phyloP scores from a whole-genome alignment of 768 basidiomycete genomes.

The Podaxis carcinomalis region DNA sequence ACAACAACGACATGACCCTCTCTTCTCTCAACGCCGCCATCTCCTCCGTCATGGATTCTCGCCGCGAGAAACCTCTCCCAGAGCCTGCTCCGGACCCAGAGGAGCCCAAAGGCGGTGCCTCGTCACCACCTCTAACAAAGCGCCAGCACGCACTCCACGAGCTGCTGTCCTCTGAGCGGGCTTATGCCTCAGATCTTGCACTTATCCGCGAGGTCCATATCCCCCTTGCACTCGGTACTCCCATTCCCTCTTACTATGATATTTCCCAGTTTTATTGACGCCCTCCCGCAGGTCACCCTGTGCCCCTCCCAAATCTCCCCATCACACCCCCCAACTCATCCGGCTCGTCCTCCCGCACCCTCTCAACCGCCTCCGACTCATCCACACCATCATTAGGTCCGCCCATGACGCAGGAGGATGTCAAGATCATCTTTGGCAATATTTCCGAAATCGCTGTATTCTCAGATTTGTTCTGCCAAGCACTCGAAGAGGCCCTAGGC shows the following conservation, averaged over 20 bases:
- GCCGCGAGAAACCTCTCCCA: constrained; percentile 19
- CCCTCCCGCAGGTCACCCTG: constrained; percentile 26
- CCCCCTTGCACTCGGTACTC: constrained; percentile 66
- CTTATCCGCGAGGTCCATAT: constrained; percentile 76
- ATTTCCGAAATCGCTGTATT: constrained; percentile 71
- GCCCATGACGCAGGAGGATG: constrained; percentile 71
- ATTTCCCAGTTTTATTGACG: background rate
- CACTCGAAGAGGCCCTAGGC: constrained; percentile 65
- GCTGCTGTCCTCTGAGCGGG: constrained; percentile 72
- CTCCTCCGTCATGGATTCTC: constrained; percentile 13
- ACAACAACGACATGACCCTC: constrained; percentile 8
- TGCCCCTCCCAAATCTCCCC: constrained; percentile 32
- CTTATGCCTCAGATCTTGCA: constrained; percentile 80
- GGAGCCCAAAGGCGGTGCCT: constrained; percentile 16
- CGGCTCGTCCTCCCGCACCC: constrained; percentile 44
- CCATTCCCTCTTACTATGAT: constrained; percentile 20
- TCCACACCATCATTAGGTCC: constrained; percentile 35
- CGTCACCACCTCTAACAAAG: constrained; percentile 46
- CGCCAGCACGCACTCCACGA: constrained; percentile 76
- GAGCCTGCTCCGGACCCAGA: constrained; percentile 6
- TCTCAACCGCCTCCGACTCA: constrained; percentile 48
- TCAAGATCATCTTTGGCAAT: constrained; percentile 72
- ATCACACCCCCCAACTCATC: constrained; percentile 45
- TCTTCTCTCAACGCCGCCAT: constrained; percentile 11
- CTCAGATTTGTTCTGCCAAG: constrained; percentile 60